Base-by-base conservation (phyloP, 208 protist species). In the Perkinsela sp. region DNA sequence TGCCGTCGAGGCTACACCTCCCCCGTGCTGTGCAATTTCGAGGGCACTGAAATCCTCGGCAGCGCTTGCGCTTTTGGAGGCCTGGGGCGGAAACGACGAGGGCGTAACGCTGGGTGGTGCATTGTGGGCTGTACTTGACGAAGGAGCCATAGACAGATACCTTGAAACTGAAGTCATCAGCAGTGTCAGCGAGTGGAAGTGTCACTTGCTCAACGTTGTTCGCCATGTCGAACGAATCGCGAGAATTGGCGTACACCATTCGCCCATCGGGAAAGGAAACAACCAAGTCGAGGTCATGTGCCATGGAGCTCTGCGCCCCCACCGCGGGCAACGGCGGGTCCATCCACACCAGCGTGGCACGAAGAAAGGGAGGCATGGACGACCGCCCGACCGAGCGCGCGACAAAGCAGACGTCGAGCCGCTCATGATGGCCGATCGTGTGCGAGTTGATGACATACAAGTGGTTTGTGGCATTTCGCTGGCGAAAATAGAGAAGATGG, bases 271-370 rank as follows among this genome's bases (percentile, higher is more conserved):
- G 72, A 74, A 86, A 76, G 0, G 83, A 77, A 15, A 90, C 69
- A 30, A 82, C 68, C 30, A 92, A 31, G 71, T 92, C 86, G 28
- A 92, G 75, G 71, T 92, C 81, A 73, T 92, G 78, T 1, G 88
- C 76, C 29, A 90, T 74, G 0, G 76, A 80, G 2, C 48, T 70
- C n/a, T 6, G 57, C 0, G 81, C 77, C 65, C 83, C 83, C 69
- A 84, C 79, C 2, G 78, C 67, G 13, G 80, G 76, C 28, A 68
- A 71, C 28, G 75, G 77, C 0, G 72, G 67, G 71, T 93, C 89
- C 16, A 77, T 90, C 86, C 89, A 93, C 1, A 76, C 84, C 6
- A 93, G 70, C 16, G 86, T 85, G 1, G 71, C 80, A 66, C 77
- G 80, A 30, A 92, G 30, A 2, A 28, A 6, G 57, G 57, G 15